Evolutionary conservation across 495 filamentous ascomycete species (phyloP).

Genomic region (Hyaloscypha variabilis): DNA sequence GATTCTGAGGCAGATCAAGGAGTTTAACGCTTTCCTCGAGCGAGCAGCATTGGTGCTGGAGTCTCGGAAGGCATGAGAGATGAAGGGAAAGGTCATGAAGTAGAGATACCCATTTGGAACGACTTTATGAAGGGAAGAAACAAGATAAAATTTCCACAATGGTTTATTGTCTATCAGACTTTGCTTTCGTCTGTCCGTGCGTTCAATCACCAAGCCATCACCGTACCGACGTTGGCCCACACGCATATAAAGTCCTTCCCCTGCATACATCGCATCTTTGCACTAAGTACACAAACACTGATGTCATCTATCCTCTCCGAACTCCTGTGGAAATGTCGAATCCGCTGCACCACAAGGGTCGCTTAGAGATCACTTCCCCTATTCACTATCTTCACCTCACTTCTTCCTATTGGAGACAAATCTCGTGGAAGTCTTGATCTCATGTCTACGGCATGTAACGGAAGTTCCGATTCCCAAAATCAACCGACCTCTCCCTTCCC

Average conservation of each 20-base stretch:
- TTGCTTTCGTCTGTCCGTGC: neutral
- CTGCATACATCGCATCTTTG: no score
- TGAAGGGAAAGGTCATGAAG: neutral
- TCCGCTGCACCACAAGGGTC: no score
- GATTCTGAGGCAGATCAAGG: constrained; percentile 51
- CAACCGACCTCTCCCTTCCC: neutral
- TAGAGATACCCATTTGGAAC: constrained; percentile 14
- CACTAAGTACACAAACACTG: no score
- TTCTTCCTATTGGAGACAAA: neutral
- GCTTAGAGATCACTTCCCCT: neutral
- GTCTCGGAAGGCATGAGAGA: constrained; percentile 23
- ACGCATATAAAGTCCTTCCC: no score
- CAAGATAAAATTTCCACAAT: neutral
- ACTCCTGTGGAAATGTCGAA: no score
- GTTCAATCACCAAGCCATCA: no score
- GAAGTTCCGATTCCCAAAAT: neutral
- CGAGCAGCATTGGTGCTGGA: constrained; percentile 52
- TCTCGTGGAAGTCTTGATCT: neutral
- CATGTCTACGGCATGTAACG: neutral
- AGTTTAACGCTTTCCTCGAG: constrained; percentile 60
- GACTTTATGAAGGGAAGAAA: neutral
- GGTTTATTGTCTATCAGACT: neutral
- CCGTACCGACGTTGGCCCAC: no score
- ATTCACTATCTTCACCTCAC: neutral
- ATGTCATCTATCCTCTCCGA: no score